Base-by-base conservation (phyloP, 768 basidiomycete species). In the Collybia mongolica region DNA sequence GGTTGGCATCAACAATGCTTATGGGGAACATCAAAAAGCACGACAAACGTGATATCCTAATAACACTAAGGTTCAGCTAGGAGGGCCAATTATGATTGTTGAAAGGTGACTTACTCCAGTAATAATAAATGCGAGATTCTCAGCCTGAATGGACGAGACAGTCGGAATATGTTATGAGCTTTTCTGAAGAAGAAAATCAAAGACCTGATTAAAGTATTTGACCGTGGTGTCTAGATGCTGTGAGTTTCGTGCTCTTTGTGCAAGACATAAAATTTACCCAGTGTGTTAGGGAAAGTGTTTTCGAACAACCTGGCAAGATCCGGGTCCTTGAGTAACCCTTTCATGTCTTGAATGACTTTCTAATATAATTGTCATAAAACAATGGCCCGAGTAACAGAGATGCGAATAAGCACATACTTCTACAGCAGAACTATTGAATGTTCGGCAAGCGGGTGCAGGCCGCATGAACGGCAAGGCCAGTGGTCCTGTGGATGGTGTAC, bases 231-330 rank as follows among this genome's bases (percentile, higher is more conserved):
- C 89, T 88, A 51, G 17, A 29, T 26, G 22, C 15, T 15, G 28
- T 48, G 38, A 46, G 44, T 36, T 7, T 46, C 19, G 48, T 20
- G 24, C 35, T 19, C 22, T 15, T 49, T 29, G 36, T 38, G 24
- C 15, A 11, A 5, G 17, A 6, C 36, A 42, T 11, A 26, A 7
- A 24, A 61, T 72, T 51, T 55, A 87, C 87, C 88, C 39, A 91
- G 76, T 0, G 89, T 91, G 57, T 89, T 89, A 2, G 89, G 89
- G 60, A 90, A 89, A 0, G 88, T 84, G 54, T 90, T 91, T 64
- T 90, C 88, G 55, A 91, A 91, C 18, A 91, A 63, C 44, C 86
- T 78, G 11, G 88, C 89, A 45, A 91, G 55, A 58, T 91, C 89
- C 0, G 88, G 84, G 60, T 91, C 86, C 61, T 83, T 89, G 49